Conservation (phyloP, 495 filamentous ascomycete genomes). For the Chaetomium fimeti region DNA sequence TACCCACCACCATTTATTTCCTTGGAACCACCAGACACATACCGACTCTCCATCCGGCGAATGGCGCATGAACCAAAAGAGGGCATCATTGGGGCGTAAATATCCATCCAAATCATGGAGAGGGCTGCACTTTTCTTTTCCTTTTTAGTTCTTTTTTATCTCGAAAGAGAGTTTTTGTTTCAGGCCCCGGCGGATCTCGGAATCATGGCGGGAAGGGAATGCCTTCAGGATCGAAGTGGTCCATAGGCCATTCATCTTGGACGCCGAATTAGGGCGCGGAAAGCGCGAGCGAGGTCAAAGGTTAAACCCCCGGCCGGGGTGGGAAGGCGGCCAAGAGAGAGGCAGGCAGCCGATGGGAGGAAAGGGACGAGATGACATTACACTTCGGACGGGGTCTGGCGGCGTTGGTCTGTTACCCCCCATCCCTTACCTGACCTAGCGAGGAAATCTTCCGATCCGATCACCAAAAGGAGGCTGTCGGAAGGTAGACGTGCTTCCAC, state of each 20-base stretch:
- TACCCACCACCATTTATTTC: slow-evolving; percentile 25
- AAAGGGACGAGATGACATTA: not conserved
- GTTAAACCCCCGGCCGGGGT: not conserved
- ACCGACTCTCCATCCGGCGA: slow-evolving; percentile 33
- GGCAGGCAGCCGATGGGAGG: not conserved
- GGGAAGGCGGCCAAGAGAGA: not conserved
- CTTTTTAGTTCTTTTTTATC: slow-evolving; percentile 19
- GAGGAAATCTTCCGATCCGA: slow-evolving; percentile 3
- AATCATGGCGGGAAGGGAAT: not conserved
- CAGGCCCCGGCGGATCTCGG: not conserved
- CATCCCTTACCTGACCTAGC: not conserved
- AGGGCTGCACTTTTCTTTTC: slow-evolving; percentile 14
- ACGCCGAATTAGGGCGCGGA: not conserved
- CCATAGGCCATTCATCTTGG: not conserved
- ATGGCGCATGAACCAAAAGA: slow-evolving; percentile 41
- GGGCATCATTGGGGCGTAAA: slow-evolving; percentile 38
- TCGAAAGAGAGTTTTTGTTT: slow-evolving; percentile 12
- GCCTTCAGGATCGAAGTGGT: not conserved
- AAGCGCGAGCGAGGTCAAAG: not conserved
- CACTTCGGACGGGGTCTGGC: not conserved
- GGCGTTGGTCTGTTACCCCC: not conserved
- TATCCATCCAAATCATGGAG: slow-evolving; percentile 21
- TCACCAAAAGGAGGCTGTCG: slow-evolving; percentile 13
- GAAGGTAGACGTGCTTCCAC: slow-evolving; percentile 14
- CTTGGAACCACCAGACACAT: slow-evolving; percentile 24